Percentiles rank a stretch among this genome's conserved stretches.
Conservation (phyloP, 2,329 filamentous ascomycete genomes). For the Drechslera avenae region DNA sequence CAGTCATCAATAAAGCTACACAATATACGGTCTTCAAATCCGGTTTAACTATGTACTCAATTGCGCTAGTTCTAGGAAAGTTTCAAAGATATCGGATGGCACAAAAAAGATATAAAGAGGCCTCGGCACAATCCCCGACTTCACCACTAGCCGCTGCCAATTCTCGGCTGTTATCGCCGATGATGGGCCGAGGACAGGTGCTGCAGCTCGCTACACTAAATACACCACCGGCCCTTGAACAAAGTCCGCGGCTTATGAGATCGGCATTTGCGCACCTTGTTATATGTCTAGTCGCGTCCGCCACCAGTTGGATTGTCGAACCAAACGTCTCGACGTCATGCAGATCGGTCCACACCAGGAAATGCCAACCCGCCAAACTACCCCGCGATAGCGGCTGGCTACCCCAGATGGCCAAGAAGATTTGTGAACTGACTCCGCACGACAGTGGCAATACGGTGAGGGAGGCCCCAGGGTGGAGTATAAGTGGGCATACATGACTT, state of each 20-base stretch:
- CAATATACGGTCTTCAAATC: too few relatives aligned
- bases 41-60: too few relatives aligned
- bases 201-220: not conserved
- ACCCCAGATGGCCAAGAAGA: slow-evolving; percentile 20
- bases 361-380: slow-evolving; percentile 17
- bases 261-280: slow-evolving; percentile 14
- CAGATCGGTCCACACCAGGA: slow-evolving; percentile 8
- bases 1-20: too few relatives aligned
- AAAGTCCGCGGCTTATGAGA: slow-evolving; percentile 8
- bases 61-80: too few relatives aligned
- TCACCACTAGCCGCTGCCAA: too few relatives aligned
- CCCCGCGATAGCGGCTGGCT: slow-evolving; percentile 25
- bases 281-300: not conserved
- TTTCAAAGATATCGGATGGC: too few relatives aligned
- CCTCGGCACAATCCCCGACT: too few relatives aligned
- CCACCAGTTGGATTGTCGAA: slow-evolving; percentile 6
- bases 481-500: slow-evolving; percentile 1
- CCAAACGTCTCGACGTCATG: slow-evolving; percentile 18
- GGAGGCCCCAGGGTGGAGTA: not conserved
- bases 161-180: not conserved
- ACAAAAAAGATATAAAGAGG: not conserved
- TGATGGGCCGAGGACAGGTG: not conserved
- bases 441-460: slow-evolving; percentile 7
- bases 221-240: slow-evolving; percentile 5
- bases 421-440: slow-evolving; percentile 10